Conservation (phyloP, 192 early-diverging fungal species). For the Umbelopsis vinacea region DNA sequence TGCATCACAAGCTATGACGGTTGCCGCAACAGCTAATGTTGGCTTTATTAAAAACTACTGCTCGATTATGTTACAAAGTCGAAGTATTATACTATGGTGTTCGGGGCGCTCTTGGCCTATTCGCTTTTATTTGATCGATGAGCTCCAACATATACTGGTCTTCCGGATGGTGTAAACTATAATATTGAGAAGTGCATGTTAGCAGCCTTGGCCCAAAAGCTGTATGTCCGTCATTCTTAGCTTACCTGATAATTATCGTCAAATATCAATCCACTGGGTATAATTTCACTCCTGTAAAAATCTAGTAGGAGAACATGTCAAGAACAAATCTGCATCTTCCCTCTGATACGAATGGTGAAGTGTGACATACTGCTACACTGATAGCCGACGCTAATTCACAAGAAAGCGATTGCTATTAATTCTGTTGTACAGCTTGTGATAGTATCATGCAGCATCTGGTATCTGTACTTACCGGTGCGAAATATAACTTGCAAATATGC, state of each 20-base stretch:
- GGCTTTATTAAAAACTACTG: too few relatives aligned
- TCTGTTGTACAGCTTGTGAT: too few relatives aligned
- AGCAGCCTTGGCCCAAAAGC: too few relatives aligned
- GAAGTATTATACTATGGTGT: background rate
- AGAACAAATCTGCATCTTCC: background rate
- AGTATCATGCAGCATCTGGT: too few relatives aligned
- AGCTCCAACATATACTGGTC: slow-evolving; percentile 30
- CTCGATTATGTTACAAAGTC: too few relatives aligned
- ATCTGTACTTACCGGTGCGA: slow-evolving; percentile 46
- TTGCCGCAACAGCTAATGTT: too few relatives aligned
- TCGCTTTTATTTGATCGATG: slow-evolving; percentile 19
- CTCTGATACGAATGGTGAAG: background rate
- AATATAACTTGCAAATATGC: slow-evolving; percentile 63
- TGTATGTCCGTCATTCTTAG: background rate
- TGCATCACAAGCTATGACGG: too few relatives aligned
- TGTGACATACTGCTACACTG: slow-evolving; percentile 56
- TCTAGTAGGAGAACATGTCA: slow-evolving; percentile 18
- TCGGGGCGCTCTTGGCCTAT: background rate
- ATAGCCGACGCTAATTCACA: slow-evolving; percentile 49
- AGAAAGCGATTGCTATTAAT: background rate
- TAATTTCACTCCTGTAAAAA: slow-evolving; percentile 55
- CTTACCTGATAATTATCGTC: slow-evolving; percentile 53
- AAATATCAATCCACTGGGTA: slow-evolving; percentile 53
- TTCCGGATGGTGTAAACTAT: slow-evolving; percentile 34
- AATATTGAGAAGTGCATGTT: background rate